Evolutionary conservation across 352 stramenopile species (phyloP), one percentile per base, ranked within the genome.

Genomic region (Globisporangium abappressorium): DNA sequence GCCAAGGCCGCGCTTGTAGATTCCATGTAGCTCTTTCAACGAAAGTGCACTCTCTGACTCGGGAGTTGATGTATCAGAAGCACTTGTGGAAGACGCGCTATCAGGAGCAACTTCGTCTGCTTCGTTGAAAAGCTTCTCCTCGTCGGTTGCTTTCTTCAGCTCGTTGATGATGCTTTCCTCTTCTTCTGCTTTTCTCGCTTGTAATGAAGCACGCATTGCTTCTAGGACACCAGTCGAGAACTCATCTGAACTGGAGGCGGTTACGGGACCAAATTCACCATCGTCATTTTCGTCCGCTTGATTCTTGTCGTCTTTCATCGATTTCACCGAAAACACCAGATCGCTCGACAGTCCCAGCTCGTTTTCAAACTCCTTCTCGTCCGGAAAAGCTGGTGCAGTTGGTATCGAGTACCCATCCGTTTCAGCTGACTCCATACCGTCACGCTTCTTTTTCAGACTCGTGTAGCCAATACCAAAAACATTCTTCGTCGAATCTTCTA

Each of bases 1-100:
- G 4, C 86, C 86, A 18, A 94, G 73, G 2, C 86, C 86, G 36
- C 83, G 81, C 46, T 92, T 94, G 73, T 94, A 94, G 53, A 93
- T 94, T 38, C 72, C 82, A 58, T 94, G 83, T 18, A 94, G 67
- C 62, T 94, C 82, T 58, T 76, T 83, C 33, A 92, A 33, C 3
- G 84, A 90, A 8, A 92, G 55, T 18, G 66, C 63, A 53, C 78
- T 77, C 57, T 66, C 72, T 3, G 14, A 7, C 2, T 56, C 57
- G 24, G 49, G 41, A 18, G 18, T 28, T 56, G n/a, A 3, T 0
- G 22, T 22, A 46, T 26, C 6, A 30, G 18, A 26, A 41, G 49
- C 5, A 24, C 43, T 5, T 11, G 11, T 24, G 15, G 5, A 30
- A 30, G 11, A 14, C n/a, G 53, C 43, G 7, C 34, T 36, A 53